Evolutionary conservation across 2,329 filamentous ascomycete genomes (phyloP).

Genomic region (Hyphodiscus sp.): DNA sequence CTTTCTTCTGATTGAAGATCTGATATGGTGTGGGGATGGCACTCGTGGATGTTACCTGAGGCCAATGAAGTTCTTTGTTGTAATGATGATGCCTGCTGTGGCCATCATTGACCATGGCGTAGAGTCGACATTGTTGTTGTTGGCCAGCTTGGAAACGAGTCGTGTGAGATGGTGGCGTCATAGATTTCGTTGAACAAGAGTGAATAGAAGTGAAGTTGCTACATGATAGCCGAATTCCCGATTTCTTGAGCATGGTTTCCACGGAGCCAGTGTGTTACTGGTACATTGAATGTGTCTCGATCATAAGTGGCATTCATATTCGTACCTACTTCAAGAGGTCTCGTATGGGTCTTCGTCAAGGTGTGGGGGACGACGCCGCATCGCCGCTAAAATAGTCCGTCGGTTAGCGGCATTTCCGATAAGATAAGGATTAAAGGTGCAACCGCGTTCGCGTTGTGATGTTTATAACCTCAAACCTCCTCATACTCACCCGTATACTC

Average conservation of each 20-base stretch:
- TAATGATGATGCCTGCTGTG: constrained; percentile 33
- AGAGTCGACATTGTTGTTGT: constrained; percentile 26
- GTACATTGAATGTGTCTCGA: neutral
- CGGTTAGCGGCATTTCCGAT: neutral
- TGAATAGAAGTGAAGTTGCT: constrained; percentile 31
- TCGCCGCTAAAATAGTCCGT: neutral
- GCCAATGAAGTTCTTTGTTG: constrained; percentile 22
- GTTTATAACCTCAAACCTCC: neutral
- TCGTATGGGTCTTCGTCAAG: neutral
- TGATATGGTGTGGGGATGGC: constrained; percentile 69
- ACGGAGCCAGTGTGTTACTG: constrained; percentile 9
- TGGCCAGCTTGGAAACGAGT: constrained; percentile 6
- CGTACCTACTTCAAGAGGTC: neutral
- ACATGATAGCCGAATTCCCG: constrained; percentile 31
- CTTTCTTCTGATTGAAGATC: constrained; percentile 58
- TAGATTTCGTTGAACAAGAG: constrained; percentile 26
- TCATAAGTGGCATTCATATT: neutral
- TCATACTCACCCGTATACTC: neutral
- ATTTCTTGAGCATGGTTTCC: constrained; percentile 40
- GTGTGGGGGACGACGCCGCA: neutral
- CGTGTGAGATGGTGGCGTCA: constrained; percentile 24
- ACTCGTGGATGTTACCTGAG: constrained; percentile 25
- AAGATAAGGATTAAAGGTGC: neutral
- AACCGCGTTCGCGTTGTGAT: too few species aligned
- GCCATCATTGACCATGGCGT: constrained; percentile 32